phyloP scores from a whole-genome alignment of 768 basidiomycete species.

The Baorangia bicolor region DNA sequence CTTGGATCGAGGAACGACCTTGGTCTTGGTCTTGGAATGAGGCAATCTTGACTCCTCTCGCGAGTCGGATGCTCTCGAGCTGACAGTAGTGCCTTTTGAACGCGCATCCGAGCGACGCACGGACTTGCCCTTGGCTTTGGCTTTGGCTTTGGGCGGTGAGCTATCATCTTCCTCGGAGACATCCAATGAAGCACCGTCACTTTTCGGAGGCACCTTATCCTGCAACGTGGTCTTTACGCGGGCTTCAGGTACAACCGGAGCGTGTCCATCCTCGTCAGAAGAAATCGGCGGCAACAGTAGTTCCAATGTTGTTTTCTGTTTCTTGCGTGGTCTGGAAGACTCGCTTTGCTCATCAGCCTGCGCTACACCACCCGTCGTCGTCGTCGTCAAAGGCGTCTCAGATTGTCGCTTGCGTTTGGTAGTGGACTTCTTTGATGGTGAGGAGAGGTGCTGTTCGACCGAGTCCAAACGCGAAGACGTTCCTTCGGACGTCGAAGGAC shows the following conservation, averaged over 20 bases:
- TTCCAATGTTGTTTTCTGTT: slow-evolving; percentile 13
- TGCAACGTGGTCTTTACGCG: neutral
- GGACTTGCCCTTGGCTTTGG: slow-evolving; percentile 2
- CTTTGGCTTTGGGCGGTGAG: slow-evolving; percentile 3
- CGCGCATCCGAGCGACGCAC: neutral
- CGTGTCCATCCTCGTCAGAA: slow-evolving; percentile 9
- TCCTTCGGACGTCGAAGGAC: slow-evolving; percentile 6
- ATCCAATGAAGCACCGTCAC: neutral
- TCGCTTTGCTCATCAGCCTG: neutral
- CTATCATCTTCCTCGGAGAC: neutral
- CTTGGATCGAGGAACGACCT: neutral
- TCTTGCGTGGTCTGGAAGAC: slow-evolving; percentile 19
- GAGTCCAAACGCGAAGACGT: slow-evolving; percentile 10
- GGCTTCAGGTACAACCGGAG: neutral
- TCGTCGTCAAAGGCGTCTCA: neutral
- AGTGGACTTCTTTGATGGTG: neutral
- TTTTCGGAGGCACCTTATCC: neutral
- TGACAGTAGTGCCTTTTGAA: neutral
- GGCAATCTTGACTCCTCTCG: neutral
- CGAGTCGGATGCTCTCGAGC: neutral
- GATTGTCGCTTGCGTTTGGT: slow-evolving; percentile 17
- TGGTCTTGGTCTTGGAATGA: neutral
- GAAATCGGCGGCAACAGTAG: slow-evolving; percentile 9
- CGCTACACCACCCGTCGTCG: neutral
- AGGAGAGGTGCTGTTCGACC: neutral